Evolutionary conservation across 257 asterid genomes (phyloP), one percentile per base, ranked within the genome.

Genomic region (Coffea eugenioides): DNA sequence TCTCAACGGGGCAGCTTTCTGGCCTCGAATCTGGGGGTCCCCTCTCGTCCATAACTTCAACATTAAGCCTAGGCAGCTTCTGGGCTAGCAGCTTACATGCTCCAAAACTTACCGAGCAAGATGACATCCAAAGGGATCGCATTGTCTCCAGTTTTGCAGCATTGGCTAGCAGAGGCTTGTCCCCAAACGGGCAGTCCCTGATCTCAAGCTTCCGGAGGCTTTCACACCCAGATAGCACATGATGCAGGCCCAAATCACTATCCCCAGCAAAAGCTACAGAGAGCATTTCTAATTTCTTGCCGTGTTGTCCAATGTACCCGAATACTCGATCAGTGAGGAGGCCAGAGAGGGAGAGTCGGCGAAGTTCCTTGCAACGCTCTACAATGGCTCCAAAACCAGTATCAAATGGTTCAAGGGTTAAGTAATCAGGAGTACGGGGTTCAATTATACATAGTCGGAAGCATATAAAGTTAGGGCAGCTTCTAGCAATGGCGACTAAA

Each of bases 61-160:
- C 97, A 27, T 92, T 96, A 45, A 94, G 92, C 87, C 91, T 82
- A 1, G 97, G 95, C 93, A 94, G 75, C 92, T 87, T 90, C 86
- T 86, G 95, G 56, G 92, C 97, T 59, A 96, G 91, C 88, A 92
- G 79, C 88, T 90, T 94, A 81, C 98, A 91, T 34, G 98, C 99
- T 88, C 92, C 97, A 68, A 85, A 94, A 86, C 97, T 96, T 13
- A 96, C 94, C 57, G 88, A 87, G 89, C 99, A 96, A 82, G 97
- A 86, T 78, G 99, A 95, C 98, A 95, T 95, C 99, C 99, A 95
- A 95, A 95, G 99, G 99, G 99, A 95, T 95, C 99, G 98, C 99
- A 95, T 95, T 91, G 98, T 91, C 96, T 95, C 97, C 82, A 95
- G 96, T 92, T 93, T 95, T 70, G 94, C 90, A 83, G 97, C 96